Evolutionary conservation across 352 stramenopile genomes (phyloP).

Genomic region (Halophytophthora batemanensis): DNA sequence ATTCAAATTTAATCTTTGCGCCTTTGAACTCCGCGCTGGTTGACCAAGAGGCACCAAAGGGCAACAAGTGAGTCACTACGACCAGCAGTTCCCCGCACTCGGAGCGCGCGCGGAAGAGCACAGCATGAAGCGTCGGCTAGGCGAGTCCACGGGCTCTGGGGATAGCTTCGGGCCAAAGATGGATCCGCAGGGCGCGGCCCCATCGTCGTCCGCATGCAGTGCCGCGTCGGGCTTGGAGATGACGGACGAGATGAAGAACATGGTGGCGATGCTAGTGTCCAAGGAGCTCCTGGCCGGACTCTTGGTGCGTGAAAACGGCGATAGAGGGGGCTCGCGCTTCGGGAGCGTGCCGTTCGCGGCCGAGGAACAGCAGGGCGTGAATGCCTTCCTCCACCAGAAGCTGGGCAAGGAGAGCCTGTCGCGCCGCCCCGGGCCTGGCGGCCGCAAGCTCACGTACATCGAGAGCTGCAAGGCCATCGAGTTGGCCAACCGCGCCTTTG

Average conservation of each 20-base stretch:
- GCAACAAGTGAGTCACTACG: background rate
- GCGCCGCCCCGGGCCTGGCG: constrained; percentile 60
- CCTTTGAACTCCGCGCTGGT: no score
- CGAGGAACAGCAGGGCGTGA: constrained; percentile 51
- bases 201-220: background rate
- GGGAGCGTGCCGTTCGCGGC: constrained; percentile 52
- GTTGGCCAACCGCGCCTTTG: constrained; percentile 84
- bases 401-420: constrained; percentile 74
- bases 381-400: constrained; percentile 80
- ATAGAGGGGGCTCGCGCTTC: constrained; percentile 31
- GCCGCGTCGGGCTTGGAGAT: constrained; percentile 1
- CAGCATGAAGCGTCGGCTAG: constrained; percentile 44
- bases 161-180: constrained; percentile 10
- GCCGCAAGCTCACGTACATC: constrained; percentile 81
- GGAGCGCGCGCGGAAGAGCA: no score
- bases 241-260: constrained; percentile 34
- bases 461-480: constrained; percentile 89
- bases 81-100: background rate
- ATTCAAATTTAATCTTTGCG: constrained; percentile 17
- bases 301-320: constrained; percentile 1
- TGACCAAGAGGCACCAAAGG: no score
- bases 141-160: constrained; percentile 7
- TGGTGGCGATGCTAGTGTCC: constrained; percentile 34
- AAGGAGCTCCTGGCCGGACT: constrained; percentile 27
- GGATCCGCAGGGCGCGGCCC: constrained; percentile 3